Percentiles rank a stretch among this genome's conserved stretches.
These are phyloP conservation scores for Botryosphaeria dothidea DNA, from an alignment of 2,329 filamentous ascomycete genomes.

Conservation along the genomic window DNA sequence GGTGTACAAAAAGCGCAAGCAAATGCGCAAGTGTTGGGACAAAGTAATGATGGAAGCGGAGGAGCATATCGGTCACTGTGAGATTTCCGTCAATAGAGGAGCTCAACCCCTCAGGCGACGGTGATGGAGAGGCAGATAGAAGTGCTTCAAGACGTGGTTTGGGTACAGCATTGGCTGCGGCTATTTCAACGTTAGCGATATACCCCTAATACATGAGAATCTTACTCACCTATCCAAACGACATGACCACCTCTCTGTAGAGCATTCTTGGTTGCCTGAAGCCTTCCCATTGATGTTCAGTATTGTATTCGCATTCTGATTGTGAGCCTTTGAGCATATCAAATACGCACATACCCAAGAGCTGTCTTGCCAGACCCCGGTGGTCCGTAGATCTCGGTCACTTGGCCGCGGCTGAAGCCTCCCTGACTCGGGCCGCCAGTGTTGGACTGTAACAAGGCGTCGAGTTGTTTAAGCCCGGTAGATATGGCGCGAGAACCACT, in stretches of 20 bases:
- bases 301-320: neutral
- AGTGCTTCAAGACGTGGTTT: conserved; percentile 50
- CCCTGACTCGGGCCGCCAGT: conserved; percentile 36
- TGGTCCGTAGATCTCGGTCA: conserved; percentile 87
- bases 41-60: conserved; percentile 66
- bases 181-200: conserved; percentile 30
- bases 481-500: conserved; percentile 49
- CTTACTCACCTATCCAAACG: conserved; percentile 76
- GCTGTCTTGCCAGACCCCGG: conserved; percentile 84
- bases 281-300: conserved; percentile 47
- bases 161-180: conserved; percentile 53
- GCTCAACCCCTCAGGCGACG: conserved; percentile 7
- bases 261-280: conserved; percentile 68
- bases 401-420: conserved; percentile 72
- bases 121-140: conserved; percentile 29
- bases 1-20: conserved; percentile 71
- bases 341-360: conserved; percentile 63
- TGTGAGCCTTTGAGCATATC: neutral
- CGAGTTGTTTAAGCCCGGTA: conserved; percentile 52
- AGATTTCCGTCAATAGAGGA: neutral
- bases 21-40: conserved; percentile 62
- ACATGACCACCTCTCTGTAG: conserved; percentile 63
- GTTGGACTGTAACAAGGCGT: conserved; percentile 41
- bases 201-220: neutral
- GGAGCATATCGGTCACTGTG: conserved; percentile 32